Percentiles rank a stretch among this genome's conserved stretches.
phyloP scores from a whole-genome alignment of 495 filamentous ascomycete genomes.

The Xylaria curta region DNA sequence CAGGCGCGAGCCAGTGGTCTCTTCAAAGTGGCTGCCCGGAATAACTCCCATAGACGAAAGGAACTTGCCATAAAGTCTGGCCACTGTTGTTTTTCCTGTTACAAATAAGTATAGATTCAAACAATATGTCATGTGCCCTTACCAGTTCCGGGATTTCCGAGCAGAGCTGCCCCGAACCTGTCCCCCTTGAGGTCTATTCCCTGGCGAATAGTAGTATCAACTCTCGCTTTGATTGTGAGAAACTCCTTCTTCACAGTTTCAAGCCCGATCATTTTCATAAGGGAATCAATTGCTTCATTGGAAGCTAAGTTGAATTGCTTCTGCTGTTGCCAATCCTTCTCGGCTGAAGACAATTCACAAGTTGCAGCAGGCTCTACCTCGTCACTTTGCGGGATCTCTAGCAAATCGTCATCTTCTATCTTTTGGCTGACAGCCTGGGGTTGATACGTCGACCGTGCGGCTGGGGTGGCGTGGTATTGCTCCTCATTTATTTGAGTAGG shows the following conservation, averaged over 20 bases:
- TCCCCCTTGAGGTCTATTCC: constrained; percentile 60
- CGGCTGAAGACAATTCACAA: constrained; percentile 25
- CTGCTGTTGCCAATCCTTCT: constrained; percentile 38
- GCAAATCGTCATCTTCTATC: not conserved
- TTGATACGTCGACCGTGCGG: constrained; percentile 13
- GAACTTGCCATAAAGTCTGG: constrained; percentile 76
- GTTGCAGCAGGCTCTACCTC: not conserved
- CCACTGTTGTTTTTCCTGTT: constrained; percentile 82
- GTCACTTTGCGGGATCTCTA: constrained; percentile 26
- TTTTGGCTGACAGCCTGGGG: not conserved
- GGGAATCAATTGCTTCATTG: constrained; percentile 59
- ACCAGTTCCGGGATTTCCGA: constrained; percentile 86
- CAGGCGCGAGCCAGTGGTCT: constrained; percentile 73
- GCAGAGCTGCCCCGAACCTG: constrained; percentile 66
- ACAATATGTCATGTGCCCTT: constrained; percentile 25
- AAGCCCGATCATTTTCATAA: constrained; percentile 77
- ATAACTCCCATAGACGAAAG: constrained; percentile 66
- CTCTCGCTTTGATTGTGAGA: constrained; percentile 68
- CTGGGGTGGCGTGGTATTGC: not conserved
- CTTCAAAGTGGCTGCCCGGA: constrained; percentile 60
- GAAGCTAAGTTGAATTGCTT: constrained; percentile 38
- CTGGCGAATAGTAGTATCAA: constrained; percentile 68
- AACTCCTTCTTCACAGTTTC: constrained; percentile 72
- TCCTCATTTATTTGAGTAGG: not conserved
- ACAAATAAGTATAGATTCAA: constrained; percentile 26